Conservation (phyloP, 2,329 filamentous ascomycete species). For the Aspergillus amoenus region DNA sequence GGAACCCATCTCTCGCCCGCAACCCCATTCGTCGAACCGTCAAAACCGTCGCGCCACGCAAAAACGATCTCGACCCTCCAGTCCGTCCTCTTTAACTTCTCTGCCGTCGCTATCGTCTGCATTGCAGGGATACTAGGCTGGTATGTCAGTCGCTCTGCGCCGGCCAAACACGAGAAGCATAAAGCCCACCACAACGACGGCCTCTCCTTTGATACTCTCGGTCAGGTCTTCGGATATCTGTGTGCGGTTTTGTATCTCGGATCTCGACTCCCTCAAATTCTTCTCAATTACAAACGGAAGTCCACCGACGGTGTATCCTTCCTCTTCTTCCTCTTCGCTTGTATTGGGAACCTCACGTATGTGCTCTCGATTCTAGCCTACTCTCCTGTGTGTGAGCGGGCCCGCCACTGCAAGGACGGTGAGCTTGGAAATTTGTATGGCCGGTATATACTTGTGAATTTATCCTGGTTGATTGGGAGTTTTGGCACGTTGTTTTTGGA, state of each 20-base stretch:
- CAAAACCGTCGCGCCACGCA: conserved; percentile 26
- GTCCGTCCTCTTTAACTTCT: conserved; percentile 67
- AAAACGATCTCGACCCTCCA: conserved; percentile 42
- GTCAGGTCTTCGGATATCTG: conserved; percentile 91
- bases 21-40: conserved; percentile 69
- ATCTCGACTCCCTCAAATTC: conserved; percentile 82
- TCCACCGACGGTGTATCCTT: conserved; percentile 90
- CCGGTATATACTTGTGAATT: conserved; percentile 82
- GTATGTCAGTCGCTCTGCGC: conserved; percentile 63
- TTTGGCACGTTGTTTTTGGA: conserved; percentile 84
- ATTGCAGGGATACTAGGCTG: conserved; percentile 81
- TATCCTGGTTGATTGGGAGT: conserved; percentile 87
- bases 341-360: conserved; percentile 90
- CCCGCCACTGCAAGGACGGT: conserved; percentile 57
- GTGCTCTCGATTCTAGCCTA: conserved; percentile 90
- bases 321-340: conserved; percentile 95
- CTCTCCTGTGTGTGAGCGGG: conserved; percentile 64
- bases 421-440: conserved; percentile 70
- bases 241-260: conserved; percentile 88
- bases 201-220: conserved; percentile 70
- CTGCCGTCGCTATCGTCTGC: conserved; percentile 77
- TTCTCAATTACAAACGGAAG: conserved; percentile 89
- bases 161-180: conserved; percentile 19
- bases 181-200: conserved; percentile 26
- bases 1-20: conserved; percentile 73